A percentile compares a stretch with the other conserved stretches of the same genome.
phyloP scores from a whole-genome alignment of 306 rosid genomes.

The Acacia confusa region DNA sequence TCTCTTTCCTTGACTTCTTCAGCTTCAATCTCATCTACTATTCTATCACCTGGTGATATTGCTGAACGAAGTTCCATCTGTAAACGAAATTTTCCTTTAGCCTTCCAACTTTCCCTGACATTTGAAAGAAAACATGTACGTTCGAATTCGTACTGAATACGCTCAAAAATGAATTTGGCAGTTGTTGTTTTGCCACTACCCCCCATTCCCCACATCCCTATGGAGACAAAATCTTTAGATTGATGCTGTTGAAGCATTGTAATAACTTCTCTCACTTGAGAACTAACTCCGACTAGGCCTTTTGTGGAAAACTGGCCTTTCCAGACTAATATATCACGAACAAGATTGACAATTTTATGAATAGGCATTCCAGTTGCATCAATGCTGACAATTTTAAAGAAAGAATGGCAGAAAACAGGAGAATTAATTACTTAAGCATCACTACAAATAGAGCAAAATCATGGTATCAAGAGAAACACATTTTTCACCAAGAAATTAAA shows the following conservation, averaged over 20 bases:
- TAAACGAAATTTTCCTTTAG: not conserved
- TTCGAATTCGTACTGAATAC: not conserved
- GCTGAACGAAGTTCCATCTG: not conserved
- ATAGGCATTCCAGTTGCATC: not conserved
- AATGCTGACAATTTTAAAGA: not conserved
- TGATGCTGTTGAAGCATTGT: not conserved
- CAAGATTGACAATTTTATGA: not conserved
- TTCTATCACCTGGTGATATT: no score
- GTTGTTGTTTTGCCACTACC: not conserved
- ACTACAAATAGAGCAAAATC: no score
- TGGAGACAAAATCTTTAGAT: not conserved
- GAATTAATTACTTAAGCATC: no score
- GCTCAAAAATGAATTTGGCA: not conserved
- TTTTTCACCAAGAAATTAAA: no score
- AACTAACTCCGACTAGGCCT: not conserved
- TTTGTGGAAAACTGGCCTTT: not conserved
- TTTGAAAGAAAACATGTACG: not conserved
- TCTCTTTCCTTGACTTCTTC: not conserved
- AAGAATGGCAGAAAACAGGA: not conserved
- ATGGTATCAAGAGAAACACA: no score
- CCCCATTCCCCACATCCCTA: not conserved
- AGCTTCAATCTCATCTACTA: no score
- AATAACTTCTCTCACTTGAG: not conserved
- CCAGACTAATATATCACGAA: not conserved
- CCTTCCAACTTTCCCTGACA: not conserved